Evolutionary conservation across 768 basidiomycete genomes (phyloP).

Genomic region (Dacryopinax primogenitus): DNA sequence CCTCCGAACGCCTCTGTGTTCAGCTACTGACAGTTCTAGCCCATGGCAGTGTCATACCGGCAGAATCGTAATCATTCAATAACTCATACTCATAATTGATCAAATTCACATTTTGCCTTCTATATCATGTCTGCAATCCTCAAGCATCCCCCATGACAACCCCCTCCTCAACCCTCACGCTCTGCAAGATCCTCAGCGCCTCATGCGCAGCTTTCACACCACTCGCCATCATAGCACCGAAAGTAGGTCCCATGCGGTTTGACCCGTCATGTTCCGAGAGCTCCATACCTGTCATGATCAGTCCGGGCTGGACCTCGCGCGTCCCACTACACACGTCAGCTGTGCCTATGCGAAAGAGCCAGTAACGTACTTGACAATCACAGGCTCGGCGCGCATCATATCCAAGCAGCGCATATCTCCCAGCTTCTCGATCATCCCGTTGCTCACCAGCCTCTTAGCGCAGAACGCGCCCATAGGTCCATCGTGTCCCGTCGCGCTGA

Average conservation of each 20-base stretch:
- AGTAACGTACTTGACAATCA: constrained; percentile 44
- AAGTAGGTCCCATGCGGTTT: constrained; percentile 65
- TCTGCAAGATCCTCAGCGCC: constrained; percentile 42
- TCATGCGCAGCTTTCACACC: constrained; percentile 61
- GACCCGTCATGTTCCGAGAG: constrained; percentile 68
- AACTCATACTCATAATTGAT: constrained; percentile 5
- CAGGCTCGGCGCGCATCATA: constrained; percentile 71
- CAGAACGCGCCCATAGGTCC: constrained; percentile 72
- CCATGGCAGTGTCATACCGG: no score
- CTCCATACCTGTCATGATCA: constrained; percentile 73
- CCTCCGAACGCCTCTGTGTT: no score
- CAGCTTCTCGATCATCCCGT: constrained; percentile 57
- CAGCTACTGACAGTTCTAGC: no score
- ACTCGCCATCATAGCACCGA: constrained; percentile 68
- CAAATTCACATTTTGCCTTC: not conserved
- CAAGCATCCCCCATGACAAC: constrained; percentile 37
- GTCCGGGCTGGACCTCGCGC: constrained; percentile 60
- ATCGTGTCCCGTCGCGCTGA: constrained; percentile 64
- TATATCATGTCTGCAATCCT: not conserved
- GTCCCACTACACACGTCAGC: constrained; percentile 31
- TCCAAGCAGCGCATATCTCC: constrained; percentile 71
- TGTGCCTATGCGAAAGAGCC: not conserved
- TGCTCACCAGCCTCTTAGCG: constrained; percentile 63
- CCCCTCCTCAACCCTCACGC: constrained; percentile 40
- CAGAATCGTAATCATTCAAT: no score